Base-by-base conservation (phyloP, 768 basidiomycete species). In the Leccinellum luteum region DNA sequence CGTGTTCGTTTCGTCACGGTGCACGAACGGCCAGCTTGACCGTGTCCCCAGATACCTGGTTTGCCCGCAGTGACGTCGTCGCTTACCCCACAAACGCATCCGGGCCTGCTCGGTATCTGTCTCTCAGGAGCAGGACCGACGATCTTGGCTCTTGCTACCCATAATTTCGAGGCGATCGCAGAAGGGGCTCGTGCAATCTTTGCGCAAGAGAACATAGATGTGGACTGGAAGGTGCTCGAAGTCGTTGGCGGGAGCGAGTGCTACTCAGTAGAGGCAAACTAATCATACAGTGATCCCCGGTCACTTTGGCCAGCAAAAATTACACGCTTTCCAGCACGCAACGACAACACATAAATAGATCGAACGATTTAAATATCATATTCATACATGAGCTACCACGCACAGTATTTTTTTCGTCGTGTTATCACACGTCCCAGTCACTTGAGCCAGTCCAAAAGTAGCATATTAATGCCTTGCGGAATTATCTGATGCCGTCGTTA, bases 111-210 rank as follows among this genome's bases (percentile, higher is more conserved):
- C 9, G 97, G 97, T 4, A 97, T 98, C 55, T 98, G 97, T 72
- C 85, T 99, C 32, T 98, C 96, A 2, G 97, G 97, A 7, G 97
- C 97, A 5, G 97, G 97, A 0, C 97, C 97, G 4, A 98, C 97
- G 6, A 97, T 98, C 60, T 83, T 99, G 60, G 97, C 97, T 1
- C 83, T 99, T 17, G 97, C 97, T 2, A 94, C 92, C 0, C 73
- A 75, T 32, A 86, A 87, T 25, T 98, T 91, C 64, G 90, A 94
- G 47, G 78, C 77, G 7, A 97, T 98, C 58, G 94, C 92, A 4
- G 82, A 87, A 64, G 89, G 88, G 63, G 94, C 92, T 9, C 78
- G 85, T 17, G 71, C 73, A 27, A 87, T 95, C 44, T 97, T 98
- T 74, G 76, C 76, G 55, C 72, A 77, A 48, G 81, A 86, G 53